phyloP scores from a whole-genome alignment of 2,329 filamentous ascomycete species.

The Colletotrichum liriopes region DNA sequence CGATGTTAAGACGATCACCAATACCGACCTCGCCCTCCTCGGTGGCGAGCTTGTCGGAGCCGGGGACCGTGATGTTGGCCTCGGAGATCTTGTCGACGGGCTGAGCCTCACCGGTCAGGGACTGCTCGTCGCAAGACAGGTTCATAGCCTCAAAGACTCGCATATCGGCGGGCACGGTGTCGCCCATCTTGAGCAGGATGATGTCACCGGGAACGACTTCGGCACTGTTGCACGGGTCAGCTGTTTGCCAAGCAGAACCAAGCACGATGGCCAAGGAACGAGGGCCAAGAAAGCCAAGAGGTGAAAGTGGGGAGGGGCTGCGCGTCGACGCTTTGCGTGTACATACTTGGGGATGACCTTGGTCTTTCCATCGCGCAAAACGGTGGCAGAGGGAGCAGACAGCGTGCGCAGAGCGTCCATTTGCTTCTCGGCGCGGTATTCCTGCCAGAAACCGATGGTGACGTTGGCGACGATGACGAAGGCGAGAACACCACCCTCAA shows the following conservation, averaged over 20 bases:
- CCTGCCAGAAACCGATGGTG: constrained; percentile 77
- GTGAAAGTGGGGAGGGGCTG: neutral
- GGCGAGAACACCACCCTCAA: constrained; percentile 77
- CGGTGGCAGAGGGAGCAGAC: constrained; percentile 74
- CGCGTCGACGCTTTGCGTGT: constrained; percentile 22
- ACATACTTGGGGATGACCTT: constrained; percentile 72
- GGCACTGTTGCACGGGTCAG: constrained; percentile 57
- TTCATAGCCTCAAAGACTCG: constrained; percentile 83
- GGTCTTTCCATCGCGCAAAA: constrained; percentile 72
- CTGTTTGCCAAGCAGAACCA: constrained; percentile 37
- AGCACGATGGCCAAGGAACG: constrained; percentile 1
- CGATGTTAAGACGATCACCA: constrained; percentile 82
- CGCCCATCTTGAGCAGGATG: constrained; percentile 77
- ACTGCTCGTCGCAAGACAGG: constrained; percentile 83
- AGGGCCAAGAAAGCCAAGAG: constrained; percentile 16
- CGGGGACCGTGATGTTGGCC: constrained; percentile 61
- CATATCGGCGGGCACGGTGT: constrained; percentile 82
- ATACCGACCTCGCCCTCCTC: constrained; percentile 71
- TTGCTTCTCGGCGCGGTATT: constrained; percentile 76
- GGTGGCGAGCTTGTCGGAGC: constrained; percentile 62
- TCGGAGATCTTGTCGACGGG: constrained; percentile 78
- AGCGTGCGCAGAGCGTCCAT: constrained; percentile 76
- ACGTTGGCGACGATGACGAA: constrained; percentile 80
- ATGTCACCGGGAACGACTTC: constrained; percentile 82
- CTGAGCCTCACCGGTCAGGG: constrained; percentile 83